These are phyloP conservation scores for Hordeum vulgare DNA, from an alignment of 176 grass and related monocot species.

Conservation along the genomic window MorexV3_pseudomolecules_assembly NC_058519.1:368322373-368322872, in stretches of 20 bases:
- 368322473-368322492: background rate
- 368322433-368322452: background rate
- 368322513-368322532: background rate
- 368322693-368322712: background rate
- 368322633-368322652: background rate
- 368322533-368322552: background rate
- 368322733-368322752: background rate
- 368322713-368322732: background rate
- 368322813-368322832: slow-evolving; percentile 86
- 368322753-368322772: background rate
- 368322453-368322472: background rate
- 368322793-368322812: slow-evolving; percentile 31
- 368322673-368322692: background rate
- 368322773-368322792: background rate
- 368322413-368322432: background rate
- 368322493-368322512: background rate
- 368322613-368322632: background rate
- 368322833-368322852: slow-evolving; percentile 70
- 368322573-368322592: background rate
- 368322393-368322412: background rate
- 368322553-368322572: slow-evolving; percentile 13
- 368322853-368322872: slow-evolving; percentile 94
- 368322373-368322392: background rate
- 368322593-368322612: background rate
- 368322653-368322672: background rate